Base-by-base conservation (phyloP, 2,329 filamentous ascomycete species). In the Purpureocillium takamizusanense region DNA sequence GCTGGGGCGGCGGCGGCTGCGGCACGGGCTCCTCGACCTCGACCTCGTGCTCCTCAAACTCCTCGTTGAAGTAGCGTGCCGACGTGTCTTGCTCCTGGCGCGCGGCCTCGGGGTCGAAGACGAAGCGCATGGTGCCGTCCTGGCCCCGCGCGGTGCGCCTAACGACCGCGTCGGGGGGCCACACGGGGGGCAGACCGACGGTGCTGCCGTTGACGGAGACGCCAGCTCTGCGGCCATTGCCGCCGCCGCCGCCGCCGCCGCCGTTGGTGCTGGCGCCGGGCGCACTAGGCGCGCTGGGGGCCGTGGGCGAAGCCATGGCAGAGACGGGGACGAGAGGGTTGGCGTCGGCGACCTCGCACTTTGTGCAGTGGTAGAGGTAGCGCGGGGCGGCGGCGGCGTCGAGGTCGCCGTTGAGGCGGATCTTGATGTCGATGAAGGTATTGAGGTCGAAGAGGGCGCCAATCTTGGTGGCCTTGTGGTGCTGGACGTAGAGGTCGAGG, bases 401-500 rank as follows among this genome's bases (percentile, higher is more conserved):
- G 36, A 87, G 74, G 61, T 94, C 83, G 51, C 85, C 77, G 60
- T 97, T 95, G 45, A 95, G 71, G 17, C 77, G 72, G 46, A 97
- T 95, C 55, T 92, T 86, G 49, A 94, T 79, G 46, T 83, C 78
- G 54, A 97, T 86, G 56, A 95, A 90, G 38, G 74, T 74, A 48
- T 90, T 81, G 32, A 90, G 70, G 34, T 82, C 76, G 59, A 86
- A 83, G 35, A 75, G 67, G 13, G 74, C 69, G 7, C 88, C 89
- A 15, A 95, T 69, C 36, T 81, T 78, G 27, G 88, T 95, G 37
- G 73, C 70, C 47, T 77, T 75, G 39, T 78, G 77, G 55, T 94
- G 83, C 53, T 94, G 85, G 0, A 87, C 92, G 60, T 95, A 97
- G 3, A 97, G 74, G 53, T 98, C 90, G 18, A 97, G 73, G 0